phyloP scores from a whole-genome alignment of 371 early-diverging fungal genomes.

The Mortierella sp. region DNA sequence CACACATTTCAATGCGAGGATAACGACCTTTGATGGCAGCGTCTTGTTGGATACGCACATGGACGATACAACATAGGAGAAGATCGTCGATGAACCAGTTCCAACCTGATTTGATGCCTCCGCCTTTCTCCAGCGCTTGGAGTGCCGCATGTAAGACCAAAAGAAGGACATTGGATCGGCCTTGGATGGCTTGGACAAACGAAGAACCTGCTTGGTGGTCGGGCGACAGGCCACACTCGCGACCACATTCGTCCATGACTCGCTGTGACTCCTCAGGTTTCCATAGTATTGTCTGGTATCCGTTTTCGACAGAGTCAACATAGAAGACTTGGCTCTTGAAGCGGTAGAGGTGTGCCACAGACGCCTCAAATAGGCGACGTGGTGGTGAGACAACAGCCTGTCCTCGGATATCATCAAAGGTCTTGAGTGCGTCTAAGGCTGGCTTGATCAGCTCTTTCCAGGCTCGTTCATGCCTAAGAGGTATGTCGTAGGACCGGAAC shows the following conservation, averaged over 20 bases:
- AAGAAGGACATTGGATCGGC: constrained; percentile 12
- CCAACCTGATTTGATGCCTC: constrained; percentile 34
- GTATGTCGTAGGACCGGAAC: constrained; percentile 11
- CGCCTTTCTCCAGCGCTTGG: no score
- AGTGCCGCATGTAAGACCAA: no score
- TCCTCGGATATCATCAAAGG: constrained; percentile 8
- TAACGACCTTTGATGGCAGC: constrained; percentile 22
- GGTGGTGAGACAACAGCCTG: constrained; percentile 29
- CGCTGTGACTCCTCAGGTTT: neutral
- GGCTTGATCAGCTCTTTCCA: constrained; percentile 32
- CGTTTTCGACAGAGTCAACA: no score
- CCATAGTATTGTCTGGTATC: neutral
- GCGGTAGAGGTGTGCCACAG: constrained; percentile 47
- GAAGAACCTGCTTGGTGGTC: constrained; percentile 22
- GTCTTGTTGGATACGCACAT: constrained; percentile 2
- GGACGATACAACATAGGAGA: constrained; percentile 11
- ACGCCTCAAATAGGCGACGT: constrained; percentile 50
- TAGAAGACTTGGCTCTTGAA: no score
- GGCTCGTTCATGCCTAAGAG: constrained; percentile 15
- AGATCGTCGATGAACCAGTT: constrained; percentile 50
- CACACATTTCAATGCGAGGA: constrained; percentile 7
- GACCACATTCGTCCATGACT: constrained; percentile 25
- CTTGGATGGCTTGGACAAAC: constrained; percentile 28
- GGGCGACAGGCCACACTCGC: constrained; percentile 35
- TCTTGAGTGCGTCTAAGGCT: neutral